phyloP scores from a whole-genome alignment of 2,329 filamentous ascomycete genomes.

The Escovopsis weberi region DNA sequence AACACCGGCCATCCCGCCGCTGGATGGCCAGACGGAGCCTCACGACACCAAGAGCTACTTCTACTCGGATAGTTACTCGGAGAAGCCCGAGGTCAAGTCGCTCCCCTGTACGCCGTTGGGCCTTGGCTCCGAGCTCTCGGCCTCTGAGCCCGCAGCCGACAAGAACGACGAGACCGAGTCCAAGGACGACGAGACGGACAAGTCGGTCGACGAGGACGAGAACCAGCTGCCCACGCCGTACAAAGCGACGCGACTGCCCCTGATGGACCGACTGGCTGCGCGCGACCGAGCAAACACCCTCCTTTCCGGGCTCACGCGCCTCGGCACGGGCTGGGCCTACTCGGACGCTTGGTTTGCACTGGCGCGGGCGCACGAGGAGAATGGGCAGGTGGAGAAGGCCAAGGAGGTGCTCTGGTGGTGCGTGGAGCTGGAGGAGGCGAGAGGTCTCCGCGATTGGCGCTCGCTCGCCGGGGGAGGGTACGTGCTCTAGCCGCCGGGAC shows the following conservation, averaged over 20 bases:
- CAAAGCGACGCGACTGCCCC: slow-evolving; percentile 48
- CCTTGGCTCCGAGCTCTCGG: slow-evolving; percentile 19
- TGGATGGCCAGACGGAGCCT: slow-evolving; percentile 13
- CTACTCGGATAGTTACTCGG: background rate
- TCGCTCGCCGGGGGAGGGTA: slow-evolving; percentile 54
- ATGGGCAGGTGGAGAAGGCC: slow-evolving; percentile 71
- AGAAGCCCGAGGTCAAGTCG: slow-evolving; percentile 4
- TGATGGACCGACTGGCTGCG: slow-evolving; percentile 72
- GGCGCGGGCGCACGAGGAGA: slow-evolving; percentile 75
- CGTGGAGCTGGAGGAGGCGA: slow-evolving; percentile 80
- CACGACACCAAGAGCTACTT: slow-evolving; percentile 1
- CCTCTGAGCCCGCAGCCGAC: slow-evolving; percentile 7
- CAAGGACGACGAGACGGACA: background rate
- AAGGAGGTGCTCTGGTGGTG: slow-evolving; percentile 97
- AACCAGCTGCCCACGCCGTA: slow-evolving; percentile 35
- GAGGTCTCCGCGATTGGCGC: slow-evolving; percentile 65
- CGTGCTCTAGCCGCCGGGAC: slow-evolving; percentile 24
- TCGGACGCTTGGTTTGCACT: slow-evolving; percentile 88
- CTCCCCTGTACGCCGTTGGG: slow-evolving; percentile 34
- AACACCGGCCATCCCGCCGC: slow-evolving; percentile 34
- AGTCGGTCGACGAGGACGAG: slow-evolving; percentile 12
- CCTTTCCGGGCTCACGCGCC: slow-evolving; percentile 67
- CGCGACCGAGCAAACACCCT: slow-evolving; percentile 80
- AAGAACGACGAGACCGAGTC: slow-evolving; percentile 6
- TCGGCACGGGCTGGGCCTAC: slow-evolving; percentile 78